These are phyloP conservation scores for Hortaea werneckii DNA, from an alignment of 2,329 filamentous ascomycete species.

Conservation along the genomic window DNA sequence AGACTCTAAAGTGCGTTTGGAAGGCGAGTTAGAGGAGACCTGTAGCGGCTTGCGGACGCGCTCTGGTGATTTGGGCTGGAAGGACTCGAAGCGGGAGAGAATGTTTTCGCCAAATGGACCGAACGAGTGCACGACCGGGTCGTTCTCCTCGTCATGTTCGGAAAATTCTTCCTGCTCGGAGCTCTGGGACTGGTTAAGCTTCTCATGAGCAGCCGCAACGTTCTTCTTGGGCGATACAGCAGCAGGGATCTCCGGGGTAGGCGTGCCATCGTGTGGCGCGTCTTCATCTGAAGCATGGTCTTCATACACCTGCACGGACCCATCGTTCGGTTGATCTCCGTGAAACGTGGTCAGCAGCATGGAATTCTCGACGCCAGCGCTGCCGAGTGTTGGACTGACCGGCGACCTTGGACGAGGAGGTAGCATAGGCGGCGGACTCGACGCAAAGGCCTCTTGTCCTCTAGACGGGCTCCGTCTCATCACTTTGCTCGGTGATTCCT, in stretches of 20 bases:
- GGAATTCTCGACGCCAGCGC: conserved; percentile 33
- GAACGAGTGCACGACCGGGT: conserved; percentile 88
- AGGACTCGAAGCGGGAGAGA: conserved; percentile 69
- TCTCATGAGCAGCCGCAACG: not conserved
- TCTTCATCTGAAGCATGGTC: conserved; percentile 50
- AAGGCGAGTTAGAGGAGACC: conserved; percentile 17
- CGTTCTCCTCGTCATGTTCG: conserved; percentile 85
- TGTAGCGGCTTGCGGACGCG: conserved; percentile 25
- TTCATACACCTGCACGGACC: conserved; percentile 61
- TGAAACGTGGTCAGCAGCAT: conserved; percentile 37
- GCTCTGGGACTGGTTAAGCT: conserved; percentile 9
- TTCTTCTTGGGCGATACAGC: conserved; percentile 2
- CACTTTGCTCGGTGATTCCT: conserved; percentile 50
- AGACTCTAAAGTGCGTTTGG: conserved; percentile 11
- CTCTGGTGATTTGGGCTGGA: conserved; percentile 59
- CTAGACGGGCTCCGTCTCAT: conserved; percentile 31
- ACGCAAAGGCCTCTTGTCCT: conserved; percentile 37
- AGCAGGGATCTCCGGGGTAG: conserved; percentile 13
- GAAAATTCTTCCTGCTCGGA: conserved; percentile 52
- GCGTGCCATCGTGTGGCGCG: conserved; percentile 17
- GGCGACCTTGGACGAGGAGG: conserved; percentile 58
- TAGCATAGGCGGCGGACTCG: conserved; percentile 52
- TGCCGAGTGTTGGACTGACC: conserved; percentile 63
- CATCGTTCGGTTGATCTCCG: conserved; percentile 30
- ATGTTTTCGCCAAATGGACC: conserved; percentile 82